phyloP scores from a whole-genome alignment of 352 stramenopile species.

The Globisporangium polare region DNA sequence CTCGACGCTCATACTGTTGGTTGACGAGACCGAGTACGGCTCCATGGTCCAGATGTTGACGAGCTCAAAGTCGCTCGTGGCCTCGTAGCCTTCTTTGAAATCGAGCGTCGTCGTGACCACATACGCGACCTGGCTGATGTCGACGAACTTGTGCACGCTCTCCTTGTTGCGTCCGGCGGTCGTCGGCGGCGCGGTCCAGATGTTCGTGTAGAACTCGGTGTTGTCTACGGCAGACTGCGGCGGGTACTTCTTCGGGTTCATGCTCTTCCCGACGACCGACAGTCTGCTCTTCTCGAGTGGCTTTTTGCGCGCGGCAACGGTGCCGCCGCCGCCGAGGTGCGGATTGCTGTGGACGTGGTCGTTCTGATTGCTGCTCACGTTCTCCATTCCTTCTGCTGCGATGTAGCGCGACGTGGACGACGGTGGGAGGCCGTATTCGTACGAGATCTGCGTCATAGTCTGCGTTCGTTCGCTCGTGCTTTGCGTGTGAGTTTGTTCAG shows the following conservation, averaged over 20 bases:
- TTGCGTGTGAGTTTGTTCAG: neutral
- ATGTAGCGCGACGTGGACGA: neutral
- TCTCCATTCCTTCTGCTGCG: neutral
- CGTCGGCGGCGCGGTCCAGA: conserved; percentile 41
- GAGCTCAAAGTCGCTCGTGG: conserved; percentile 20
- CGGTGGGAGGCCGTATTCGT: conserved; percentile 6
- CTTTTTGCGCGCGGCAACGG: conserved; percentile 28
- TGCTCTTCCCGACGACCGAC: conserved; percentile 30
- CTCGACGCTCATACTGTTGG: conserved; percentile 18
- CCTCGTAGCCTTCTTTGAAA: conserved; percentile 64
- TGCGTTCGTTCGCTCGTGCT: neutral
- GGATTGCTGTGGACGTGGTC: neutral
- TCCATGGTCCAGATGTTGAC: conserved; percentile 57
- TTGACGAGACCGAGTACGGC: conserved; percentile 11
- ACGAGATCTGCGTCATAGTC: conserved; percentile 14
- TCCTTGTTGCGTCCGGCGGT: conserved; percentile 18
- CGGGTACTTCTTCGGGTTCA: conserved; percentile 36
- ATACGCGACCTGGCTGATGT: conserved; percentile 77
- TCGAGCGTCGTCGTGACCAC: conserved; percentile 65
- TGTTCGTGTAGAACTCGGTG: conserved; percentile 82
- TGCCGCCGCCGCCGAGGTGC: conserved; percentile 8
- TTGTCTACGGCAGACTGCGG: conserved; percentile 33
- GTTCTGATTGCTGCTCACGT: neutral
- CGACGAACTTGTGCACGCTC: conserved; percentile 42
- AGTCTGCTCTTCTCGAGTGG: conserved; percentile 56